These are phyloP conservation scores for Cercophora sp. DNA, from an alignment of 495 filamentous ascomycete genomes.

Conservation along the genomic window DNA sequence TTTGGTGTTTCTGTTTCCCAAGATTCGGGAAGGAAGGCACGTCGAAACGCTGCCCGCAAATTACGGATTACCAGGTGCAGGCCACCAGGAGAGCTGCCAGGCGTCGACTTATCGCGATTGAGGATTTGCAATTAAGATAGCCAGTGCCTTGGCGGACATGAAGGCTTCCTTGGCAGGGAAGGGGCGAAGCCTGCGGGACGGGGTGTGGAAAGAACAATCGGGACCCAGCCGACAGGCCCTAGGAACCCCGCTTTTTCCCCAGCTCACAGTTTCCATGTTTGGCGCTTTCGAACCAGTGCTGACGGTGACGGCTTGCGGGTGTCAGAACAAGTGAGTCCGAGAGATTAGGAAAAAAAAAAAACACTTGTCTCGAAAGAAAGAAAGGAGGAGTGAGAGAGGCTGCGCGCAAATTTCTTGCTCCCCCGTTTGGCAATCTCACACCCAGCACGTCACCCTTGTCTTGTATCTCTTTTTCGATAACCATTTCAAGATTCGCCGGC, in stretches of 20 bases:
- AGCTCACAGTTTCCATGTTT: too few species aligned
- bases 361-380: too few species aligned
- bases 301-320: too few species aligned
- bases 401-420: neutral
- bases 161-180: neutral
- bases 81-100: too few species aligned
- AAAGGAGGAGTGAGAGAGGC: too few species aligned
- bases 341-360: too few species aligned
- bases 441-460: neutral
- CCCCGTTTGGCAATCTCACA: constrained; percentile 1
- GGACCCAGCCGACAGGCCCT: constrained; percentile 1
- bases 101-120: too few species aligned
- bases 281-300: too few species aligned
- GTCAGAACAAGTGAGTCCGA: too few species aligned
- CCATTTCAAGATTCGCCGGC: neutral
- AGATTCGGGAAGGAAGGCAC: too few species aligned
- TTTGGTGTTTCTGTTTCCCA: neutral
- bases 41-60: too few species aligned
- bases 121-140: neutral
- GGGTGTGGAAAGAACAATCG: constrained; percentile 4
- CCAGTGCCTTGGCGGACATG: neutral
- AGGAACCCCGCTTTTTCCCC: constrained; percentile 6
- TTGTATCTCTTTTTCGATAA: neutral
- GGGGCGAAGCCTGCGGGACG: neutral
- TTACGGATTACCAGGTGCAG: too few species aligned